These are phyloP conservation scores for Chaetomium cochliodes DNA, from an alignment of 495 filamentous ascomycete genomes.

Conservation along the genomic window DNA sequence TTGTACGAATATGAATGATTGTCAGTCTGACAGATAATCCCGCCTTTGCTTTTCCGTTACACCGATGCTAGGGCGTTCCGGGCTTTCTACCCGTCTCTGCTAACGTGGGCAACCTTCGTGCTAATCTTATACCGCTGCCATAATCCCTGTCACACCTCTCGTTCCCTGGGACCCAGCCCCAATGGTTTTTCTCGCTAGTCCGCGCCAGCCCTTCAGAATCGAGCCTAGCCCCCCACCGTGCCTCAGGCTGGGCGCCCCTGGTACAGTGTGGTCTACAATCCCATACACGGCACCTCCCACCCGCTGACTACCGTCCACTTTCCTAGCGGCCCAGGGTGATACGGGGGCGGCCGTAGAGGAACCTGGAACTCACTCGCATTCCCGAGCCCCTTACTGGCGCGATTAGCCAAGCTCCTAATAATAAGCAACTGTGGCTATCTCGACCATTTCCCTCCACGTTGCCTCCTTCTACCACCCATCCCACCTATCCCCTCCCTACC, in stretches of 20 bases:
- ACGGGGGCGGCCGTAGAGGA: background rate
- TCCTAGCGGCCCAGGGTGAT: conserved; percentile 4
- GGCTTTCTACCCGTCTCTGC: background rate
- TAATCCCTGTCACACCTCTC: conserved; percentile 19
- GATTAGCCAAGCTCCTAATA: conserved; percentile 11
- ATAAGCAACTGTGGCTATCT: conserved; percentile 13
- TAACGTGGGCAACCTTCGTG: conserved; percentile 8
- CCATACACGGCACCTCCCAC: conserved; percentile 1
- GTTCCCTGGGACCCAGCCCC: conserved; percentile 16
- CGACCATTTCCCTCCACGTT: background rate
- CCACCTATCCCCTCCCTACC: background rate
- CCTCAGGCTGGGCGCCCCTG: conserved; percentile 3
- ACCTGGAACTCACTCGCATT: conserved; percentile 10
- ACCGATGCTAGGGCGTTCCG: conserved; percentile 5
- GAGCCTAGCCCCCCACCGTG: conserved; percentile 6
- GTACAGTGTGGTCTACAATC: conserved; percentile 12
- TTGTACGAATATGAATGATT: conserved; percentile 12
- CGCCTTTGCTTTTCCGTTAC: conserved; percentile 7
- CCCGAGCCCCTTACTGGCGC: conserved; percentile 12
- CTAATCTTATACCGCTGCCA: conserved; percentile 21
- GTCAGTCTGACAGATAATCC: background rate
- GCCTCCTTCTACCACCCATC: background rate
- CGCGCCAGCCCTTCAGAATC: conserved; percentile 22
- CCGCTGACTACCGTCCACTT: conserved; percentile 8
- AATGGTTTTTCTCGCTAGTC: conserved; percentile 19